Evolutionary conservation across 225 moss, liverwort and hornwort species (phyloP).

Genomic region (Takakia lepidozioides): DNA sequence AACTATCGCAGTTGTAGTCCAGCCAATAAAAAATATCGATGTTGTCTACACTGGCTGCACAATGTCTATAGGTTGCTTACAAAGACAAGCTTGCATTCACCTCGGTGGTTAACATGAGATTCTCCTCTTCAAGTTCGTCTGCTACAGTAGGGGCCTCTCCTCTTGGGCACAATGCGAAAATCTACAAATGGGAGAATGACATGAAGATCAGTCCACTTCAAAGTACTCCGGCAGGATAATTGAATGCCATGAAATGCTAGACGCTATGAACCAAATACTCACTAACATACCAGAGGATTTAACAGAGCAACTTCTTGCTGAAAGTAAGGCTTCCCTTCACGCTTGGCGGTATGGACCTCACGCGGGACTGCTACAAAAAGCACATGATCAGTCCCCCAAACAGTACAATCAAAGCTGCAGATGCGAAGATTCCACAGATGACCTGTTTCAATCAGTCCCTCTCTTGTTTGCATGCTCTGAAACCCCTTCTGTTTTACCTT

Average conservation of each 20-base stretch:
- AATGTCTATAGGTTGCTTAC: neutral
- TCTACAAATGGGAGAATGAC: conserved; percentile 11
- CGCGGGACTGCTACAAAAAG: conserved; percentile 21
- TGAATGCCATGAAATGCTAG: neutral
- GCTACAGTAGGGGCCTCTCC: conserved; percentile 12
- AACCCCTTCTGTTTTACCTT: neutral
- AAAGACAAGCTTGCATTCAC: conserved; percentile 9
- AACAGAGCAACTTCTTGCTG: conserved; percentile 23
- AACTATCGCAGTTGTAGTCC: no score
- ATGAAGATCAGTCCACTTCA: neutral
- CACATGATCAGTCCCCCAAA: neutral
- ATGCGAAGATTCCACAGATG: neutral
- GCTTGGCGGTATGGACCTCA: conserved; percentile 18
- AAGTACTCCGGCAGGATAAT: no score
- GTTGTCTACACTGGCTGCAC: neutral
- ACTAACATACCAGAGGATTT: conserved; percentile 20
- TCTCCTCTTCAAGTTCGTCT: conserved; percentile 53
- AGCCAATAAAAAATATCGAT: neutral
- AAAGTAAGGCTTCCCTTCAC: conserved; percentile 16
- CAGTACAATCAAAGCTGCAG: neutral
- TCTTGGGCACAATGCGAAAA: conserved; percentile 28
- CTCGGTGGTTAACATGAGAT: conserved; percentile 53
- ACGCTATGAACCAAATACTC: neutral
- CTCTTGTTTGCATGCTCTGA: neutral
- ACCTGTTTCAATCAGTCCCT: no score